Evolutionary conservation across 106 monocot genomes (phyloP).

Genomic region (Allium sativum): DNA sequence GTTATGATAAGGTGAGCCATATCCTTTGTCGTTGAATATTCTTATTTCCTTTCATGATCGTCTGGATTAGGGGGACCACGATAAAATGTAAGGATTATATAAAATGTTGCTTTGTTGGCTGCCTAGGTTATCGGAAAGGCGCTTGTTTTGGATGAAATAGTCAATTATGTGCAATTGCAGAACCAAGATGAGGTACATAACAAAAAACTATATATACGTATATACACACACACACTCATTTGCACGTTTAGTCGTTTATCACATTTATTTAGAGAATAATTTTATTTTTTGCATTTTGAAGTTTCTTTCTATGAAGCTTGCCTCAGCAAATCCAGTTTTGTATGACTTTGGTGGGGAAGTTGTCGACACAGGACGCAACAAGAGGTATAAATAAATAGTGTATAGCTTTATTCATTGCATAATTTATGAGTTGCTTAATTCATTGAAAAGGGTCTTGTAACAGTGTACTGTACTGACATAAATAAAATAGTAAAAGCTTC

Average conservation of each 20-base stretch:
- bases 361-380: conserved; percentile 17
- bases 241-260: background rate
- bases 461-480: too few relatives aligned
- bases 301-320: conserved; percentile 85
- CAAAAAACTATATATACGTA: background rate
- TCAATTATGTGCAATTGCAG: conserved; percentile 87
- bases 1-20: conserved; percentile 55
- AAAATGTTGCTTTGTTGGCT: background rate
- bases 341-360: conserved; percentile 36
- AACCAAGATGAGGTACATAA: conserved; percentile 76
- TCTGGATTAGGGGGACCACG: too few relatives aligned
- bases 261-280: background rate
- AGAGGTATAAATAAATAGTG: background rate
- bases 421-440: too few relatives aligned
- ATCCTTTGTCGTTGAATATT: too few relatives aligned
- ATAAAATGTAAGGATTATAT: background rate
- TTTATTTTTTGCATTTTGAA: conserved; percentile 1
- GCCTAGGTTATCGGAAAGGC: conserved; percentile 61
- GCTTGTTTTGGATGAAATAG: conserved; percentile 70
- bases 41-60: too few relatives aligned
- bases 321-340: conserved; percentile 33
- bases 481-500: too few relatives aligned
- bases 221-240: too few relatives aligned
- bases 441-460: too few relatives aligned
- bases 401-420: background rate